These are phyloP conservation scores for Crepidotus variabilis DNA, from an alignment of 768 basidiomycete species.

Conservation along the genomic window DNA sequence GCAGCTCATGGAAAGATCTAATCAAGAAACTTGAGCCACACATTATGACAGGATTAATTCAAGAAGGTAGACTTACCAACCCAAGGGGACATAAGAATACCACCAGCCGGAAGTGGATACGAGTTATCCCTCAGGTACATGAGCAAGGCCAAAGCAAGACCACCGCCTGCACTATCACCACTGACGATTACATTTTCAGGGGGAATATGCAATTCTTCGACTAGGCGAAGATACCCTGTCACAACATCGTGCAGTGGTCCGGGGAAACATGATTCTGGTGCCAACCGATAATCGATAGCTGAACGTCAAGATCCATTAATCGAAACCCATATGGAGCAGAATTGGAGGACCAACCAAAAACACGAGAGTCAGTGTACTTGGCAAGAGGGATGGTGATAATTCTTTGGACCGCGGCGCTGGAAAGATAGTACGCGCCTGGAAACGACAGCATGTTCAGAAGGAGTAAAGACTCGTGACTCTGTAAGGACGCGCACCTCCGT, in stretches of 20 bases:
- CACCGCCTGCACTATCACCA: conserved; percentile 95
- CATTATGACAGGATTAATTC: conserved; percentile 2
- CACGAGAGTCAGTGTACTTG: conserved; percentile 82
- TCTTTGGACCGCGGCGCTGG: conserved; percentile 87
- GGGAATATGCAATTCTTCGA: conserved; percentile 86
- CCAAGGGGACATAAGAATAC: conserved; percentile 93
- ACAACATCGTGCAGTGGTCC: conserved; percentile 86
- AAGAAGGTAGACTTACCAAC: conserved; percentile 57
- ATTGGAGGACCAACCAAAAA: conserved; percentile 51
- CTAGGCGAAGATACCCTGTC: conserved; percentile 79
- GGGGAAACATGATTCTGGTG: conserved; percentile 93
- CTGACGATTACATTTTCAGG: conserved; percentile 85
- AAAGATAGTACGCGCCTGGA: conserved; percentile 87
- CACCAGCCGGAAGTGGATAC: conserved; percentile 80
- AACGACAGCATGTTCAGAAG: neutral
- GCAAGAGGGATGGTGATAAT: conserved; percentile 88
- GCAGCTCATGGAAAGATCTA: conserved; percentile 94
- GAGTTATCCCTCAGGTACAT: conserved; percentile 94
- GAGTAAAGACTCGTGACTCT: conserved; percentile 3
- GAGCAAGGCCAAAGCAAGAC: conserved; percentile 75
- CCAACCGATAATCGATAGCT: conserved; percentile 95
- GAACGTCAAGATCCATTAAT: conserved; percentile 5
- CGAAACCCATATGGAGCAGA: neutral
- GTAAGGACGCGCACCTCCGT: conserved; percentile 65
- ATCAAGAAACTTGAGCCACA: neutral